Base-by-base conservation (phyloP, 2,329 filamentous ascomycete genomes). In the Aspergillus cejpii region DNA sequence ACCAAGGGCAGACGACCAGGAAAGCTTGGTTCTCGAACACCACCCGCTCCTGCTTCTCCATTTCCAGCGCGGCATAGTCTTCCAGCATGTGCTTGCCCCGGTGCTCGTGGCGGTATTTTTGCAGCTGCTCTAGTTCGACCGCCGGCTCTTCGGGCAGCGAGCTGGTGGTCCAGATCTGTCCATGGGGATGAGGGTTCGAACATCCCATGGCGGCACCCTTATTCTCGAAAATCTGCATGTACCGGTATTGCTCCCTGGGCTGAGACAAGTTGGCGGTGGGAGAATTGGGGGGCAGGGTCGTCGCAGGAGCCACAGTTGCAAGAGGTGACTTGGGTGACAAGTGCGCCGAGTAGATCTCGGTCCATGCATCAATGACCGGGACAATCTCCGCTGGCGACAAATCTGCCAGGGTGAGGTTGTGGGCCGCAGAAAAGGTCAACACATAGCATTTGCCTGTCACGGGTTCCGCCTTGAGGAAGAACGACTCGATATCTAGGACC, bases 171-270 rank as follows among this genome's bases (percentile, higher is more conserved):
- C 92, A 98, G 51, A 96, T 77, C 67, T 98, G 92, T 47, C 92
- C 91, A 69, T 98, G 92, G 0, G 92, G 92, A 66, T 98, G 92
- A 1, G 92, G 92, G 66, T 98, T 98, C 1, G 91, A 97, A 74
- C 92, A 98, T 41, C 92, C 92, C 92, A 98, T 98, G 8, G 91
- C 88, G 1, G 86, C 82, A 41, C 92, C 92, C 71, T 98, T 98
- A 74, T 98, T 98, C 72, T 98, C 92, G 52, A 98, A 98, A 53
- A 98, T 97, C 65, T 98, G 92, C 90, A 98, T 96, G 71, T 94
- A 97, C 43, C 85, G 81, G 59, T 94, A 88, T 68, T 94, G 87
- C 42, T 85, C 78, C 41, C 76, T 80, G 3, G 88, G 84, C 21
- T 71, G 69, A 6, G 70, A 55, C 14, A 77, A 62, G 39, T 60